Evolutionary conservation across 179 eudicot species (phyloP).

Genomic region (Amaranthus tricolor): DNA sequence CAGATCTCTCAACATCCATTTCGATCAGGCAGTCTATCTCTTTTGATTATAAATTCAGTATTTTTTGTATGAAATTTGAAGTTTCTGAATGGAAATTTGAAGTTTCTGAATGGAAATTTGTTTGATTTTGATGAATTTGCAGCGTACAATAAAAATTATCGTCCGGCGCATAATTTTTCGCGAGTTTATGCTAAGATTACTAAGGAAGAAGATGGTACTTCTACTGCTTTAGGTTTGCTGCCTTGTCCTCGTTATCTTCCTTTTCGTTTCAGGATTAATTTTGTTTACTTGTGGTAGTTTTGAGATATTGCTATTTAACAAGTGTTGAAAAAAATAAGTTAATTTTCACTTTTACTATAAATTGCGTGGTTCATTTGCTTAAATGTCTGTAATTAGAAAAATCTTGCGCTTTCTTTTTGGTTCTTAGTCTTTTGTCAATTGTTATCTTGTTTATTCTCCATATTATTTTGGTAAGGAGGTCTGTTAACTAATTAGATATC

Average conservation of each 20-base stretch:
- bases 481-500: too few relatives aligned
- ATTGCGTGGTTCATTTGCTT: too few relatives aligned
- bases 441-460: too few relatives aligned
- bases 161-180: constrained; percentile 18
- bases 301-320: background rate
- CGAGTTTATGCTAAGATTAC: constrained; percentile 41
- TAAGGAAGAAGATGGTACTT: constrained; percentile 50
- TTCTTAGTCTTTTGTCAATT: too few relatives aligned
- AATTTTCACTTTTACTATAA: too few relatives aligned
- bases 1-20: constrained; percentile 9
- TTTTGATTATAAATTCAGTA: background rate
- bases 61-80: background rate
- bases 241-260: background rate
- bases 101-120: too few relatives aligned
- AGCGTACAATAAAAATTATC: constrained; percentile 21
- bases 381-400: too few relatives aligned
- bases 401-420: too few relatives aligned
- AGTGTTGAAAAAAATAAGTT: too few relatives aligned
- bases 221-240: constrained; percentile 45
- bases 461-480: too few relatives aligned
- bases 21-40: constrained; percentile 18
- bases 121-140: constrained; percentile 13
- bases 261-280: background rate
- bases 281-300: background rate
- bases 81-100: too few relatives aligned